Evolutionary conservation across 2,329 filamentous ascomycete genomes (phyloP).

Genomic region (Sarocladium strictum): DNA sequence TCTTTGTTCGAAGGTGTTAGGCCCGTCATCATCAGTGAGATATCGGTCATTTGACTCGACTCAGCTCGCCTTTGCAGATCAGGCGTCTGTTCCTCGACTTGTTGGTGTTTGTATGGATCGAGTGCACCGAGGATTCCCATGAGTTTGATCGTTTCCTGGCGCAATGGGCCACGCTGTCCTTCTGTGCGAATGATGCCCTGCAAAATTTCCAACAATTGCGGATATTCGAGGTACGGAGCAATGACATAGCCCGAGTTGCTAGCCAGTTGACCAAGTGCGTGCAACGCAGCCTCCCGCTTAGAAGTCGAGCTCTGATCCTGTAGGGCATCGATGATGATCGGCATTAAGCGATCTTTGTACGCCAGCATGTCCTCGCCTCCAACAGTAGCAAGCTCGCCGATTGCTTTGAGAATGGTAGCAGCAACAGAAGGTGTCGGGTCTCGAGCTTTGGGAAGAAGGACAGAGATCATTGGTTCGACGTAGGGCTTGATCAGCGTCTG

Average conservation of each 20-base stretch:
- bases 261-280: conserved; percentile 84
- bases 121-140: conserved; percentile 93
- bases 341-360: conserved; percentile 90
- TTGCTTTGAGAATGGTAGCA: conserved; percentile 88
- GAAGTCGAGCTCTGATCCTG: conserved; percentile 88
- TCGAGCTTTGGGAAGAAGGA: conserved; percentile 86
- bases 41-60: conserved; percentile 71
- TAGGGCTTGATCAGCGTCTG: conserved; percentile 93
- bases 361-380: conserved; percentile 90
- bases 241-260: conserved; percentile 98
- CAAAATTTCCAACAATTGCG: conserved; percentile 83
- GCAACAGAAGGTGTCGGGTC: conserved; percentile 84
- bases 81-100: conserved; percentile 83
- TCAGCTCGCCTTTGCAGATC: conserved; percentile 67
- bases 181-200: conserved; percentile 94
- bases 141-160: conserved; percentile 92
- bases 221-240: conserved; percentile 90
- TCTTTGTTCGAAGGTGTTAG: conserved; percentile 95
- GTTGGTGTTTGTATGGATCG: conserved; percentile 93
- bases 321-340: conserved; percentile 85
- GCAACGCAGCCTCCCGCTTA: conserved; percentile 86
- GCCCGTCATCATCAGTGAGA: conserved; percentile 96
- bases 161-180: conserved; percentile 70
- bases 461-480: conserved; percentile 91
- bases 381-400: conserved; percentile 89